Evolutionary conservation across 192 early-diverging fungal genomes (phyloP), one percentile per base, ranked within the genome.

Genomic region (Backusella liffmaniae): DNA sequence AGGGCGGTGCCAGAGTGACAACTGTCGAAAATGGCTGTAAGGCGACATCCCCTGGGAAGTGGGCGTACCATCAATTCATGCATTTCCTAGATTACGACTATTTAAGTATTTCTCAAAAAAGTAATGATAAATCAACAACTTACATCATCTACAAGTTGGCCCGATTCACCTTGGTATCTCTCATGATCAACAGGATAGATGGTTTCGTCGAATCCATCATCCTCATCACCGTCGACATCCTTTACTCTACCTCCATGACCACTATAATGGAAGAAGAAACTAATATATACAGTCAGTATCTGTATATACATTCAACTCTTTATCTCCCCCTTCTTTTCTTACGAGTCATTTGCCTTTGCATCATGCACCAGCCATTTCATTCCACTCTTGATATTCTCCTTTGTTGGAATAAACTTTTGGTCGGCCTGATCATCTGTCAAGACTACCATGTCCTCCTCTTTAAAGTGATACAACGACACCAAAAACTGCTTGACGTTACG

Each of bases 1-100:
- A 96, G 83, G 0, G 90, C 92, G 2, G 94, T 91, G 30, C 93
- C 94, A 41, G 92, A 93, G 73, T 96, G 92, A 77, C 94, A 96
- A 74, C 92, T 94, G 78, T 96, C 94, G 80, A 94, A 94, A 36
- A 96, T 90, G 2, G 89, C 93, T 1, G 94, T 96, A 74, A 96
- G 78, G 30, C 93, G 90, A 62, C 87, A 90, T 23, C 94, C 84
- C 23, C 72, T 37, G 16, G 86, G 87, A 26, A 95, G 84, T 10
- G 90, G 88, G 15, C 86, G 85, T 26, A 95, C 92, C 90, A 95
- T 88, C 42, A 93, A 86, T 4, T 79, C 85, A 79, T 95, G 92
- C 91, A 95, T 89, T 62, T 70, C 53, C 76, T 49, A 41, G 2
- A 32, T 32, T 32, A 32, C 32, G 3, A 32, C 3, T 32, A 32